Evolutionary conservation across 257 asterid genomes (phyloP).

Genomic region (Gentiana macrophylla): DNA sequence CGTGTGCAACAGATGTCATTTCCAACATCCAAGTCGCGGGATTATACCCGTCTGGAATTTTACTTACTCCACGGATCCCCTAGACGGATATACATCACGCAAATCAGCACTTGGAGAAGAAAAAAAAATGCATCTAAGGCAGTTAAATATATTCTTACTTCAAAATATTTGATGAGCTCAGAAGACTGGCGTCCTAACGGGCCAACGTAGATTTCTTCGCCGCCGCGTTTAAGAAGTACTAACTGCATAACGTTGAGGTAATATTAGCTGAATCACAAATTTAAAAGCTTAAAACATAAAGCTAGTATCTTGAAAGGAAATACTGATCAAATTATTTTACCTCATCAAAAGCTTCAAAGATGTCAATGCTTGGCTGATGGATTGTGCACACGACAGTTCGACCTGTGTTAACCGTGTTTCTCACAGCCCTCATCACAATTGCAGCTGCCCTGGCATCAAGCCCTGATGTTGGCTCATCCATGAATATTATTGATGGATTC

Average conservation of each 20-base stretch:
- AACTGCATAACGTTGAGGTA: conserved; percentile 26
- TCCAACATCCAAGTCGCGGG: conserved; percentile 97
- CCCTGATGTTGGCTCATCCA: conserved; percentile 94
- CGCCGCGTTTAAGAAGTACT: conserved; percentile 68
- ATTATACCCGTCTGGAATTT: conserved; percentile 61
- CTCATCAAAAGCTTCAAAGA: conserved; percentile 86
- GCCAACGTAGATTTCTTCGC: conserved; percentile 75
- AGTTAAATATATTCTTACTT: conserved; percentile 27
- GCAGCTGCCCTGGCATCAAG: conserved; percentile 93
- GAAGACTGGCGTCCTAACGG: conserved; percentile 55
- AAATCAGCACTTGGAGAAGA: not conserved
- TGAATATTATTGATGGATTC: conserved; percentile 81
- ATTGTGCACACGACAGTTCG: conserved; percentile 88
- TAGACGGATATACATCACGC: conserved; percentile 10
- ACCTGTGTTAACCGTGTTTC: conserved; percentile 84
- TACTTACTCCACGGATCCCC: conserved; percentile 55
- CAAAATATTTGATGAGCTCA: conserved; percentile 54
- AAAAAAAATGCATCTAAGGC: not conserved
- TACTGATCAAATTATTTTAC: conserved; percentile 14
- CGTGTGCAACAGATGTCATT: conserved; percentile 65
- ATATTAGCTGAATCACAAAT: not conserved
- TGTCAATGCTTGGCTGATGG: conserved; percentile 88
- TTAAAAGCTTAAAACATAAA: not conserved
- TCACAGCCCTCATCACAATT: conserved; percentile 86
- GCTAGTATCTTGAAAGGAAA: conserved; percentile 1